Percentiles rank a stretch among this genome's conserved stretches.
Evolutionary conservation across 352 stramenopile genomes (phyloP).

Genomic region (Phytophthora tentaculata): DNA sequence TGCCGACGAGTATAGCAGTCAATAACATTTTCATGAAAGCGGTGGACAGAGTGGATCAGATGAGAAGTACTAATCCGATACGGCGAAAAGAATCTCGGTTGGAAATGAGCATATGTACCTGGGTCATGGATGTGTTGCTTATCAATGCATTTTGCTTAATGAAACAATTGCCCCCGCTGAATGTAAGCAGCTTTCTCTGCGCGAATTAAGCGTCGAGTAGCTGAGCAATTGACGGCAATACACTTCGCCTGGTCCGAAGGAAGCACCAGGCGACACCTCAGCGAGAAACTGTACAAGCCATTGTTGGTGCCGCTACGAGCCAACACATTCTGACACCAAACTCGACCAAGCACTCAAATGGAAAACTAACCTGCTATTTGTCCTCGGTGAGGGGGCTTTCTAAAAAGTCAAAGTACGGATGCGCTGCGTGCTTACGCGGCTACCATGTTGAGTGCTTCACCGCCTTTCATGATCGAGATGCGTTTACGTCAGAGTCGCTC

Average conservation of each 20-base stretch:
- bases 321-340: constrained; percentile 9
- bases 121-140: constrained; percentile 2
- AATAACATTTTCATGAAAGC: constrained; percentile 26
- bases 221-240: constrained; percentile 6
- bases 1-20: constrained; percentile 1
- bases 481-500: not conserved
- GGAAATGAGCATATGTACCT: constrained; percentile 13
- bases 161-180: constrained; percentile 1
- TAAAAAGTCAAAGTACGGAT: not conserved
- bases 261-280: not conserved
- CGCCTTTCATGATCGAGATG: constrained; percentile 13
- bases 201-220: constrained; percentile 16
- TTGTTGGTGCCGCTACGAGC: constrained; percentile 1
- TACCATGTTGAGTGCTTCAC: not conserved
- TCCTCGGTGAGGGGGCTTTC: not conserved
- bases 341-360: not conserved
- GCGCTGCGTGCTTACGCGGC: constrained; percentile 5
- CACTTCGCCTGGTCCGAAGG: not conserved
- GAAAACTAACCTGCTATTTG: constrained; percentile 9
- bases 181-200: not conserved
- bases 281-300: not conserved
- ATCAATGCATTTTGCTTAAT: constrained; percentile 12
- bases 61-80: constrained; percentile 15
- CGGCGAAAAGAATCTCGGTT: constrained; percentile 1
- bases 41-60: constrained; percentile 13